Evolutionary conservation across 331 rosid genomes (phyloP), one percentile per base, ranked within the genome.

Genomic region (Phaseolus coccineus): DNA sequence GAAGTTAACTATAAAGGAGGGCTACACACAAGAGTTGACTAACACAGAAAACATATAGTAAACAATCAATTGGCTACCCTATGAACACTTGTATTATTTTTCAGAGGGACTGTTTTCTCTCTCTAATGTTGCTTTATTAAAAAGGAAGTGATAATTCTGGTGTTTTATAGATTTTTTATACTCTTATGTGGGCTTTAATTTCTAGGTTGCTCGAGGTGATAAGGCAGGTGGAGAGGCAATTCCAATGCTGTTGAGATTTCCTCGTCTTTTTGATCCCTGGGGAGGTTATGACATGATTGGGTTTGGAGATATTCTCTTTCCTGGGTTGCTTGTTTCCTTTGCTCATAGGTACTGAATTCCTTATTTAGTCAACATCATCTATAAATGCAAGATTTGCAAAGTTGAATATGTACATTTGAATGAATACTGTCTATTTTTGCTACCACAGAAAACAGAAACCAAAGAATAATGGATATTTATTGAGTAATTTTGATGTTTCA

Each of bases 281-380:
- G 95, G 92, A 82, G 99, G 99, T 82, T 91, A 86, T 71, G 89
- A 93, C 86, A 95, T 95, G 97, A 87, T 95, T 86, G 99, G 99
- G 47, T 95, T 95, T 68, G 99, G 97, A 75, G 99, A 95, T 74
- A 88, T 95, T 81, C 90, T 95, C 75, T 91, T 95, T 81, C 99
- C 99, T 73, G 99, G 99, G 85, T 85, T 95, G 92, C 99, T 95
- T 71, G 69, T 91, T 83, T 86, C 87, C 62, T 91, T 95, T 89
- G 50, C 92, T 77, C 89, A 73, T 76, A 91, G 99, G 97, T 95
- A 87, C 53, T 71, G 37, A 63, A 24, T 55, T 69, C 37, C 56
- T 57, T 35, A 30, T 81, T 86, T 72, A 77, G 30, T 65, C 40
- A 40, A 57, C 33, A 31, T 44, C 57, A 27, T 53, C 48, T 16